These are phyloP conservation scores for Colletotrichum salicis DNA, from an alignment of 2,329 filamentous ascomycete species.

Conservation along the genomic window DNA sequence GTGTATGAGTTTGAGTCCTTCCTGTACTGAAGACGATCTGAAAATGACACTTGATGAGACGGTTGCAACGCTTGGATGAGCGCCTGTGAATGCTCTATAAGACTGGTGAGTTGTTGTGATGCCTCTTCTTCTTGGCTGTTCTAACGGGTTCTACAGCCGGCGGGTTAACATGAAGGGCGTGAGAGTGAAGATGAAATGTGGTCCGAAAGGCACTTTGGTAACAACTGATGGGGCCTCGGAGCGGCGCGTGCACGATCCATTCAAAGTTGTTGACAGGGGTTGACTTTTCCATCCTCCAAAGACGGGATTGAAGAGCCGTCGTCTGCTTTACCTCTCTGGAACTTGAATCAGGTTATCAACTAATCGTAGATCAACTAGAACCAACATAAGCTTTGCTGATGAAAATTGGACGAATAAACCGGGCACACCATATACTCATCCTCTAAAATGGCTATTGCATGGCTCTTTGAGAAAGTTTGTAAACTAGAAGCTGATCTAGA, in stretches of 20 bases:
- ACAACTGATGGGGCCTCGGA: not conserved
- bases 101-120: not conserved
- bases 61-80: not conserved
- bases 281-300: not conserved
- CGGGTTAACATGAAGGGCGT: conserved; percentile 23
- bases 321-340: not conserved
- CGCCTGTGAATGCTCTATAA: not conserved
- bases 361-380: not conserved
- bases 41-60: accelerated
- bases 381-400: not conserved
- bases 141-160: not conserved
- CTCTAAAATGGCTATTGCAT: too few relatives aligned
- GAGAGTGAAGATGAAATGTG: conserved; percentile 4
- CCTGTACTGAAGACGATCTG: not conserved
- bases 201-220: not conserved
- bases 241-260: not conserved
- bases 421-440: too few relatives aligned
- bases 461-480: too few relatives aligned
- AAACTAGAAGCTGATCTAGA: not conserved
- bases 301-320: not conserved
- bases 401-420: too few relatives aligned
- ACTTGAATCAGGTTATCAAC: not conserved
- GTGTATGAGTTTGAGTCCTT: not conserved
- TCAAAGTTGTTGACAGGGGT: conserved; percentile 35
- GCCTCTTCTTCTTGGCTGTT: not conserved